Percentiles rank a stretch among this genome's conserved stretches.
Conservation (phyloP, 768 basidiomycete genomes). For the Pleurotus salmoneostramineus region DNA sequence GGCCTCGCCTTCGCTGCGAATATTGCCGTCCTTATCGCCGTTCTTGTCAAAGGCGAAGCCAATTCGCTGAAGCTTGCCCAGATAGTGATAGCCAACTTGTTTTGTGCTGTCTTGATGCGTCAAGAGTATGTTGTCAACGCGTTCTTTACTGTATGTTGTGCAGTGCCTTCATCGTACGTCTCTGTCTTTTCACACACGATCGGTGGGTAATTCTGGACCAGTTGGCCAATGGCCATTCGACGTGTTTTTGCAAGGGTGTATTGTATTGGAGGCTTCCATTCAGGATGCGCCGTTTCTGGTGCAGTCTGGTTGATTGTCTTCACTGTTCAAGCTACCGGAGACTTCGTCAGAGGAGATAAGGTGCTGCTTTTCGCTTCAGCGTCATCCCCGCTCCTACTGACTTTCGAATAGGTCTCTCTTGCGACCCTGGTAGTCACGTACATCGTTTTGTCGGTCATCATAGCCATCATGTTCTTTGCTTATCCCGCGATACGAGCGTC, state of each 20-base stretch:
- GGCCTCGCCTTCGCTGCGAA: slow-evolving; percentile 53
- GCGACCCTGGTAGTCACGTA: slow-evolving; percentile 12
- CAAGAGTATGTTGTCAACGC: slow-evolving; percentile 58
- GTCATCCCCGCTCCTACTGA: neutral
- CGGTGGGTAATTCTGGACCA: slow-evolving; percentile 20
- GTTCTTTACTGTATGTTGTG: slow-evolving; percentile 48
- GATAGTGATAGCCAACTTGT: slow-evolving; percentile 44
- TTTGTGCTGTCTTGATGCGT: slow-evolving; percentile 42
- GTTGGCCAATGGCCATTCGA: slow-evolving; percentile 53
- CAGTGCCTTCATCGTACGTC: slow-evolving; percentile 46
- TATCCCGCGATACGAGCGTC: slow-evolving; percentile 32
- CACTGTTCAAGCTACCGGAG: slow-evolving; percentile 47
- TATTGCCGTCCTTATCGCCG: slow-evolving; percentile 43
- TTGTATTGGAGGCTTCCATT: slow-evolving; percentile 57
- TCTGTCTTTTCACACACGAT: neutral
- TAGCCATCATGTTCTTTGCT: slow-evolving; percentile 34
- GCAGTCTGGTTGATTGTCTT: slow-evolving; percentile 49
- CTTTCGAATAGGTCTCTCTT: neutral
- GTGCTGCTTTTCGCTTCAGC: slow-evolving; percentile 16
- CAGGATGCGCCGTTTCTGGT: slow-evolving; percentile 54
- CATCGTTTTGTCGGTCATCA: slow-evolving; percentile 17
- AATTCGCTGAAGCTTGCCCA: slow-evolving; percentile 33
- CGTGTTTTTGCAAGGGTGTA: slow-evolving; percentile 54
- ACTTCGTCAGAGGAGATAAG: slow-evolving; percentile 31
- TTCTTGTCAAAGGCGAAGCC: slow-evolving; percentile 25